phyloP scores from a whole-genome alignment of 2,329 filamentous ascomycete genomes.

The Fusarium falciforme region DNA sequence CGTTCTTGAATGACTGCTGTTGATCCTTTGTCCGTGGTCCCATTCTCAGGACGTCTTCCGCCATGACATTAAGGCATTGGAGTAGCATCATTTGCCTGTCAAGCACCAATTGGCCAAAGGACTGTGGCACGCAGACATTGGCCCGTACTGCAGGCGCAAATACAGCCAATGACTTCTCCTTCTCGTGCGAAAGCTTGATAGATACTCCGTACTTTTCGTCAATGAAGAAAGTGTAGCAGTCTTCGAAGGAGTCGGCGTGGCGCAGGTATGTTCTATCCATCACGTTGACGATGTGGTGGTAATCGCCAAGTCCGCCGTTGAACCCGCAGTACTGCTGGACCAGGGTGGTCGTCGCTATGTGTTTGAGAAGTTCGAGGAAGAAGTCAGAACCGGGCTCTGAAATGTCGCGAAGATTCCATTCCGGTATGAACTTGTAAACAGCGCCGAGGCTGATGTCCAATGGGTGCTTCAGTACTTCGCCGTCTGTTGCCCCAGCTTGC shows the following conservation, averaged over 20 bases:
- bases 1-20: background rate
- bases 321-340: conserved; percentile 44
- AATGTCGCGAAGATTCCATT: conserved; percentile 58
- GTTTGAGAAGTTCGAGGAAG: conserved; percentile 52
- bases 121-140: too few relatives aligned
- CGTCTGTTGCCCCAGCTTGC: conserved; percentile 45
- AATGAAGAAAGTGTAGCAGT: conserved; percentile 53
- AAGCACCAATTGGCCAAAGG: too few relatives aligned
- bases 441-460: conserved; percentile 50
- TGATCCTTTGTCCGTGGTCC: background rate
- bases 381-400: conserved; percentile 49
- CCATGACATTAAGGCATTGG: too few relatives aligned
- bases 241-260: conserved; percentile 38
- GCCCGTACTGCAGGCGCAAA: too few relatives aligned
- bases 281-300: conserved; percentile 49
- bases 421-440: conserved; percentile 54
- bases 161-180: background rate
- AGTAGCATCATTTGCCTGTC: too few relatives aligned
- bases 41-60: too few relatives aligned
- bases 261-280: conserved; percentile 49
- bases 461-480: conserved; percentile 50
- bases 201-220: conserved; percentile 52
- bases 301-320: conserved; percentile 46
- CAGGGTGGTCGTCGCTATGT: conserved; percentile 51
- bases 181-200: conserved; percentile 29